These are phyloP conservation scores for Hypocrella siamensis DNA, from an alignment of 2,329 filamentous ascomycete species.

Conservation along the genomic window DNA sequence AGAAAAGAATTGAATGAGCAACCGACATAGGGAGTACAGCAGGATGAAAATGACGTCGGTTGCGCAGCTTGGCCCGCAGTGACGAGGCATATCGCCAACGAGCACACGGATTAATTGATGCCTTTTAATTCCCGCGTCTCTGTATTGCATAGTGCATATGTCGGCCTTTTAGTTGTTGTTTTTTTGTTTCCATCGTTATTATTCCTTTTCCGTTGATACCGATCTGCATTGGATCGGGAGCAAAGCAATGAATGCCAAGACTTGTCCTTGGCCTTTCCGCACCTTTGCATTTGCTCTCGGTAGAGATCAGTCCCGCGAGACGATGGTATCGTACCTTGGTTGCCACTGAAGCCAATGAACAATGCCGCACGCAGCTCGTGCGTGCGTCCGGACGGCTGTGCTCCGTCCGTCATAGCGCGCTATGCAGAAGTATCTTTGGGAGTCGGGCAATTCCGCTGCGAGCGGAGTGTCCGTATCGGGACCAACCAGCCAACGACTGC, in stretches of 20 bases:
- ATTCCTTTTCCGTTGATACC: not conserved
- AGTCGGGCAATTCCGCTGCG: too few relatives aligned
- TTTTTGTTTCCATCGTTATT: not conserved
- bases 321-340: too few relatives aligned
- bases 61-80: not conserved
- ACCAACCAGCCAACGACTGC: not conserved
- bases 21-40: not conserved
- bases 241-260: too few relatives aligned
- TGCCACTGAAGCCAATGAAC: not conserved
- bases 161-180: too few relatives aligned
- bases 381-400: not conserved
- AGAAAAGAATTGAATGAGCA: not conserved
- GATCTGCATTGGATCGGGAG: too few relatives aligned
- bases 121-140: not conserved
- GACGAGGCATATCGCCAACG: slow-evolving; percentile 1
- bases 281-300: too few relatives aligned
- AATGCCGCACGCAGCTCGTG: not conserved
- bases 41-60: slow-evolving; percentile 1
- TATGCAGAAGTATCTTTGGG: not conserved
- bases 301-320: too few relatives aligned
- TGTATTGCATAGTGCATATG: not conserved
- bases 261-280: too few relatives aligned
- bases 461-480: not conserved
- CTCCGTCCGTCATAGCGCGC: not conserved
- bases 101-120: not conserved